Evolutionary conservation across 2,329 filamentous ascomycete species (phyloP).

Genomic region (Emmonsiellopsis sp.): DNA sequence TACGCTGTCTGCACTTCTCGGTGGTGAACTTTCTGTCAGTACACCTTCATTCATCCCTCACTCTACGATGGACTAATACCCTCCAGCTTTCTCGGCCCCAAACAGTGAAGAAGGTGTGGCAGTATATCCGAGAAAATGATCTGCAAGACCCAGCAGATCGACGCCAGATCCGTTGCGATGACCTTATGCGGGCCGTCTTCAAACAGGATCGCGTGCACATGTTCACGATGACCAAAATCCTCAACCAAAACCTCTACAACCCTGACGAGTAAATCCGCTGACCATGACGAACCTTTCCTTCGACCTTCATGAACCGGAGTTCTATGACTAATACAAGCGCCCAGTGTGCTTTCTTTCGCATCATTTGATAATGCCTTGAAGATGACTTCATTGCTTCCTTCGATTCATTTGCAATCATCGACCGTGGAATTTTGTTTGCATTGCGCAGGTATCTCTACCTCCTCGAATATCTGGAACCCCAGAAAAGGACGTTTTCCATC

Average conservation of each 20-base stretch:
- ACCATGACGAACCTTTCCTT: neutral
- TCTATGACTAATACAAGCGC: neutral
- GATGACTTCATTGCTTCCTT: neutral
- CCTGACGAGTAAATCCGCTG: conserved; percentile 27
- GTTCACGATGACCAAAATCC: conserved; percentile 98
- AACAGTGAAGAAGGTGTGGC: conserved; percentile 94
- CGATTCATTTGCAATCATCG: neutral
- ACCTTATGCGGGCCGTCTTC: conserved; percentile 84
- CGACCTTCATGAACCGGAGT: neutral
- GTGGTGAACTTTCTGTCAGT: conserved; percentile 35
- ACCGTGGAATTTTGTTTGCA: neutral
- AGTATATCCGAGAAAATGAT: conserved; percentile 78
- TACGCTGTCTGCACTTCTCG: conserved; percentile 35
- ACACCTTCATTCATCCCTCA: neutral
- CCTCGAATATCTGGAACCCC: neutral
- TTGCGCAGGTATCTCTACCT: neutral
- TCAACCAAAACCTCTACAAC: conserved; percentile 81
- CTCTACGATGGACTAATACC: neutral
- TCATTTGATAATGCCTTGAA: neutral
- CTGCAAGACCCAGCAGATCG: conserved; percentile 88
- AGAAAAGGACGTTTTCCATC: neutral
- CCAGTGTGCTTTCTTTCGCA: neutral
- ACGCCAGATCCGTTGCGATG: conserved; percentile 87
- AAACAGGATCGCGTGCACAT: conserved; percentile 87
- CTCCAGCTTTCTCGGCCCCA: conserved; percentile 77